A percentile compares a stretch with the other conserved stretches of the same genome.
These are phyloP conservation scores for Betula pendula DNA, from an alignment of 306 rosid species.

Conservation along the genomic window DNA sequence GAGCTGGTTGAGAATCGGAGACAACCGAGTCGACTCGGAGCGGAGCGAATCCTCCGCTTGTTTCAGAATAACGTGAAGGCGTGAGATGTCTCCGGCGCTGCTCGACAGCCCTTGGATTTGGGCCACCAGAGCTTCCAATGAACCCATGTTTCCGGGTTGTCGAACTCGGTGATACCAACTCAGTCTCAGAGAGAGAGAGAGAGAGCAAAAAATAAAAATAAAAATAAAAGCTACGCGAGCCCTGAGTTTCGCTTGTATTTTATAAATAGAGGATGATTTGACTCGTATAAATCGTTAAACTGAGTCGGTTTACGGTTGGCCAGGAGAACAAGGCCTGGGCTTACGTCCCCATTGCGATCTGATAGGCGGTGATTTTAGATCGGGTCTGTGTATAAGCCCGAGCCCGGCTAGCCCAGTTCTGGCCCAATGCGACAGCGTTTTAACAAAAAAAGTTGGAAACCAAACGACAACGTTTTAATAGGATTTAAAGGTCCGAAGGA, in stretches of 20 bases:
- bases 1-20: conserved; percentile 57
- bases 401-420: background rate
- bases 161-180: background rate
- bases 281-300: background rate
- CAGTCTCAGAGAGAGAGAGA: background rate
- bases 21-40: conserved; percentile 52
- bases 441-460: too few species aligned
- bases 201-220: too few species aligned
- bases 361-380: background rate
- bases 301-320: background rate
- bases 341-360: background rate
- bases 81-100: conserved; percentile 51
- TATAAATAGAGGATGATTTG: background rate
- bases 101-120: conserved; percentile 74
- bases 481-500: too few species aligned
- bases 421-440: too few species aligned
- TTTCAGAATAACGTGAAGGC: conserved; percentile 62
- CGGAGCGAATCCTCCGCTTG: conserved; percentile 65
- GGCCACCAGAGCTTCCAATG: conserved; percentile 45
- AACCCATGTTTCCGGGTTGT: conserved; percentile 23
- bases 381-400: background rate
- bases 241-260: background rate
- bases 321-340: background rate
- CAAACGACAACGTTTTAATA: too few species aligned
- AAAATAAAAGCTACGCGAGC: background rate